Evolutionary conservation across 2,329 filamentous ascomycete species (phyloP).

Genomic region (Neonectria coccinea): DNA sequence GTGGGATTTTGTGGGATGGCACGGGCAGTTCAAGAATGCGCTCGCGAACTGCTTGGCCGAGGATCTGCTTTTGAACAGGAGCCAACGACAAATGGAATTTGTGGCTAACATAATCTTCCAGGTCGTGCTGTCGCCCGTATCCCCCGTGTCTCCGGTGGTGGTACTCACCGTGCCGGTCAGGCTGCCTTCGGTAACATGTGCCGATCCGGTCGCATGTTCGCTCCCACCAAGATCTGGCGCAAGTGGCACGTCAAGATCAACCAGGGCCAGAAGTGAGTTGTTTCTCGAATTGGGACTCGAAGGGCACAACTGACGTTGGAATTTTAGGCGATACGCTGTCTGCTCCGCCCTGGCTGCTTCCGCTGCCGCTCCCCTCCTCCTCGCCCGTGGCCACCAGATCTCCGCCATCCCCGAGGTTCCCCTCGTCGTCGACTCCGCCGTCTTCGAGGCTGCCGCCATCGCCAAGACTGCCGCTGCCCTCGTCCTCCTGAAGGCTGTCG

Average conservation of each 20-base stretch:
- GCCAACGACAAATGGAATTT: constrained; percentile 7
- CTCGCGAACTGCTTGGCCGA: neutral
- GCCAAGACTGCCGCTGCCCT: constrained; percentile 91
- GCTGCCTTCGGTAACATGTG: constrained; percentile 99
- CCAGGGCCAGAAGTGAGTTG: constrained; percentile 90
- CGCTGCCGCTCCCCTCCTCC: constrained; percentile 91
- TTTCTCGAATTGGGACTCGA: neutral
- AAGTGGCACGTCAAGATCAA: constrained; percentile 99
- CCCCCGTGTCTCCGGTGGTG: constrained; percentile 99
- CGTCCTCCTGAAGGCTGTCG: constrained; percentile 88
- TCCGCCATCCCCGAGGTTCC: constrained; percentile 93
- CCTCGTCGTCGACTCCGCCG: constrained; percentile 91
- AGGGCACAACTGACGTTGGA: constrained; percentile 37
- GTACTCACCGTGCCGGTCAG: constrained; percentile 99
- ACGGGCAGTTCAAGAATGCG: neutral
- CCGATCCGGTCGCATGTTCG: constrained; percentile 99
- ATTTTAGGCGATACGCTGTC: constrained; percentile 89
- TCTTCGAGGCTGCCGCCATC: constrained; percentile 83
- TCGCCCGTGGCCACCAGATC: constrained; percentile 97
- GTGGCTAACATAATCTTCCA: constrained; percentile 54
- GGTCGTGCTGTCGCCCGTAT: constrained; percentile 99
- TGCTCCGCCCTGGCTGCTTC: constrained; percentile 97
- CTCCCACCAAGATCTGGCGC: constrained; percentile 99
- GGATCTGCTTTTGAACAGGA: constrained; percentile 15
- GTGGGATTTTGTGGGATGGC: constrained; percentile 30